phyloP scores from a whole-genome alignment of 805 yeast species.

The Kregervanrija delftensis region DNA sequence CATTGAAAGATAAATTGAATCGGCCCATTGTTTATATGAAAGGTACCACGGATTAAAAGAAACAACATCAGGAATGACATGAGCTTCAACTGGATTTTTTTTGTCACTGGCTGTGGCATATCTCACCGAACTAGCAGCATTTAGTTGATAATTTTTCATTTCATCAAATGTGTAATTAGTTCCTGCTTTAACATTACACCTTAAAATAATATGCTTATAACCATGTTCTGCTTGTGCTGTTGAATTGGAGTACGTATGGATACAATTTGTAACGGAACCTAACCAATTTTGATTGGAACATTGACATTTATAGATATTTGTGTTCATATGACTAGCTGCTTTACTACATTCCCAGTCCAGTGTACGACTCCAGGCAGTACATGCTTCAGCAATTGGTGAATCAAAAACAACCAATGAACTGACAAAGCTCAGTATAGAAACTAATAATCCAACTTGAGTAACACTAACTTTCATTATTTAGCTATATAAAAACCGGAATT shows the following conservation, averaged over 20 bases:
- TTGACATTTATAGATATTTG: constrained; percentile 29
- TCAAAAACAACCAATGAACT: background rate
- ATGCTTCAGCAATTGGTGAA: constrained; percentile 18
- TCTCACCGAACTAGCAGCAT: constrained; percentile 28
- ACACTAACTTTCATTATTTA: too few relatives aligned
- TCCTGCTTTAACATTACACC: constrained; percentile 31
- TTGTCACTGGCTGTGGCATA: constrained; percentile 24
- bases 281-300: constrained; percentile 38
- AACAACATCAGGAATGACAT: constrained; percentile 27
- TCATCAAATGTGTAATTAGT: constrained; percentile 28
- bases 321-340: constrained; percentile 26
- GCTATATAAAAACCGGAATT: too few relatives aligned
- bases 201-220: constrained; percentile 28
- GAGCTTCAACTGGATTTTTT: constrained; percentile 21
- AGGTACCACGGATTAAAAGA: constrained; percentile 27
- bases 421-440: too few relatives aligned
- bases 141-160: constrained; percentile 24
- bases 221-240: constrained; percentile 31
- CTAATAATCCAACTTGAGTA: too few relatives aligned
- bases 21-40: constrained; percentile 31
- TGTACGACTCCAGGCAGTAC: constrained; percentile 27
- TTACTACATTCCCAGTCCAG: constrained; percentile 39
- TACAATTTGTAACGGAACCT: constrained; percentile 37
- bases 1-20: constrained; percentile 31
- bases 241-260: constrained; percentile 27